phyloP scores from a whole-genome alignment of 1,284 basidiomycete species.

The Puccinia hordei region DNA sequence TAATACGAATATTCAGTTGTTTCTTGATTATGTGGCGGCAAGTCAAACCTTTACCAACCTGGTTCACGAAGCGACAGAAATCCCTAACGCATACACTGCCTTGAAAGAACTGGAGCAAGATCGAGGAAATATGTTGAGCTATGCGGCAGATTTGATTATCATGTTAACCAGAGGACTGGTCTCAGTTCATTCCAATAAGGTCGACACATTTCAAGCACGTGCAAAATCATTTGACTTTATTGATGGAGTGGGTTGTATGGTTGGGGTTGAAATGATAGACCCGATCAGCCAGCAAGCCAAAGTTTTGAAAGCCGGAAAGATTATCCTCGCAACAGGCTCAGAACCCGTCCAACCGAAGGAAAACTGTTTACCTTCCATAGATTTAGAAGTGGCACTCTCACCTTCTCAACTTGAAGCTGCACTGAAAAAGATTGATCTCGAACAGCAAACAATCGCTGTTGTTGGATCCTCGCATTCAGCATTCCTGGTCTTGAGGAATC shows the following conservation, averaged over 20 bases:
- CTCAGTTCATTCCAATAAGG: neutral
- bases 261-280: neutral
- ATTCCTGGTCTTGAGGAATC: too few relatives aligned
- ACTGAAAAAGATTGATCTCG: too few relatives aligned
- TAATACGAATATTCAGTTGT: slow-evolving; percentile 29
- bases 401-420: too few relatives aligned
- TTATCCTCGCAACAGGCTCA: slow-evolving; percentile 29
- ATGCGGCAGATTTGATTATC: slow-evolving; percentile 34
- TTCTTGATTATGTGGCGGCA: slow-evolving; percentile 23
- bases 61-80: neutral
- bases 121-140: slow-evolving; percentile 14
- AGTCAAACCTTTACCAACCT: slow-evolving; percentile 16
- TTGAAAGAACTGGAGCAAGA: neutral
- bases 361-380: neutral
- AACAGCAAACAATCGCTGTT: too few relatives aligned
- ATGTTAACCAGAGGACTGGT: slow-evolving; percentile 13
- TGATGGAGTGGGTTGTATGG: neutral
- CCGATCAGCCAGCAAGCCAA: neutral
- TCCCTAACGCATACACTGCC: slow-evolving; percentile 6
- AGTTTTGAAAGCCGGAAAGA: neutral
- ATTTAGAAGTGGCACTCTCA: too few relatives aligned
- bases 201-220: neutral
- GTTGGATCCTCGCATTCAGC: too few relatives aligned
- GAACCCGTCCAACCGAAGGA: neutral
- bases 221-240: neutral